These are phyloP conservation scores for Stropharia rugosoannulata DNA, from an alignment of 768 basidiomycete genomes.

Conservation along the genomic window DNA sequence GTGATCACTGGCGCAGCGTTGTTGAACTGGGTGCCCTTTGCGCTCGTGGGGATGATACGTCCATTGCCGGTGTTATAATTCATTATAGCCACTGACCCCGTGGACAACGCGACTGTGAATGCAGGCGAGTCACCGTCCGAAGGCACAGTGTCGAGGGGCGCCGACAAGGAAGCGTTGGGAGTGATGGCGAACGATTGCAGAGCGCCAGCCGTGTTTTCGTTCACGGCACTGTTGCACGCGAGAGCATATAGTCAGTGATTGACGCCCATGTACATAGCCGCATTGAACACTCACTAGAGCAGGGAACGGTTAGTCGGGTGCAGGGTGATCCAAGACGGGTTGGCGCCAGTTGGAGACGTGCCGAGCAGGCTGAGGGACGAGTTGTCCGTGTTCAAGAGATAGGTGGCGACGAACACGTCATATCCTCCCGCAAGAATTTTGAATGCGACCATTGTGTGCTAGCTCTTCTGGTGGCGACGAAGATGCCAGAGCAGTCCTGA, in stretches of 20 bases:
- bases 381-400: slow-evolving; percentile 55
- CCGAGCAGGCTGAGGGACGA: slow-evolving; percentile 44
- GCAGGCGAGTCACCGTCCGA: slow-evolving; percentile 53
- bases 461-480: not conserved
- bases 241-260: slow-evolving; percentile 5
- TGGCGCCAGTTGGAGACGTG: slow-evolving; percentile 48
- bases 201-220: slow-evolving; percentile 37
- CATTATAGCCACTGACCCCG: slow-evolving; percentile 58
- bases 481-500: no score
- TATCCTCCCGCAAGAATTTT: slow-evolving; percentile 72
- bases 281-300: slow-evolving; percentile 49
- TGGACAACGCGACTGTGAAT: slow-evolving; percentile 48
- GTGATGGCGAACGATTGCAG: slow-evolving; percentile 23
- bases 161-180: slow-evolving; percentile 55
- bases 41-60: slow-evolving; percentile 48
- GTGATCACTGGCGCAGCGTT: slow-evolving; percentile 41
- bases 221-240: slow-evolving; percentile 49
- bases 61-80: slow-evolving; percentile 63
- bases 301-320: slow-evolving; percentile 58
- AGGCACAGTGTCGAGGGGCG: slow-evolving; percentile 60
- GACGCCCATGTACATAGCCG: not conserved
- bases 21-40: slow-evolving; percentile 32
- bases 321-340: slow-evolving; percentile 60
- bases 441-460: slow-evolving; percentile 55
- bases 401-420: slow-evolving; percentile 58